A percentile compares a stretch with the other conserved stretches of the same genome.
phyloP scores from a whole-genome alignment of 1,139 yeast species.

The Candida albicans region DNA sequence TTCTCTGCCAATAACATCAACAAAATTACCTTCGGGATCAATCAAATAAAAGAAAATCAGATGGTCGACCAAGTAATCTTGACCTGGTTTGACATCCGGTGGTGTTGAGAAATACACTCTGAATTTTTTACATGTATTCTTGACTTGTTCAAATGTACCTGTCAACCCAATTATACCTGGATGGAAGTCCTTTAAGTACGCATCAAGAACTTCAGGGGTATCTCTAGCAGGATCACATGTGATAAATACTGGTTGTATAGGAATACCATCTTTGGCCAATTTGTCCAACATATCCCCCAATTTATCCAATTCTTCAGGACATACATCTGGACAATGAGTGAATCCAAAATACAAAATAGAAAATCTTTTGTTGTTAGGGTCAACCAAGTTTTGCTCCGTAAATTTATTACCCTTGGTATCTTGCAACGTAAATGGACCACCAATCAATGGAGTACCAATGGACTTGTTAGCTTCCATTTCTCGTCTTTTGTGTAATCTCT shows the following conservation, averaged over 20 bases:
- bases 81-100: slow-evolving; percentile 88
- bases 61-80: slow-evolving; percentile 94
- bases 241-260: slow-evolving; percentile 81
- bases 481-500: slow-evolving; percentile 67
- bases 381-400: slow-evolving; percentile 73
- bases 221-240: slow-evolving; percentile 98
- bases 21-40: slow-evolving; percentile 95
- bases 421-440: slow-evolving; percentile 77
- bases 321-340: slow-evolving; percentile 96
- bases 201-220: slow-evolving; percentile 75
- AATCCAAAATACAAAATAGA: slow-evolving; percentile 89
- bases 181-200: slow-evolving; percentile 83
- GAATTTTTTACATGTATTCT: slow-evolving; percentile 79
- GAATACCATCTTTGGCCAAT: slow-evolving; percentile 57
- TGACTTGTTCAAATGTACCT: slow-evolving; percentile 83
- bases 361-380: slow-evolving; percentile 54
- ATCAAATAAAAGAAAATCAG: slow-evolving; percentile 92
- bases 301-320: slow-evolving; percentile 96
- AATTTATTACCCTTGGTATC: slow-evolving; percentile 73
- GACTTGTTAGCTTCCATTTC: slow-evolving; percentile 86
- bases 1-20: slow-evolving; percentile 92
- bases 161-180: slow-evolving; percentile 86
- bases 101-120: slow-evolving; percentile 97
- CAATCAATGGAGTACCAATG: slow-evolving; percentile 88
- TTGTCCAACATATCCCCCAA: slow-evolving; percentile 74